Evolutionary conservation across 2,329 filamentous ascomycete genomes (phyloP).

Genomic region (Fusarium camptoceras): DNA sequence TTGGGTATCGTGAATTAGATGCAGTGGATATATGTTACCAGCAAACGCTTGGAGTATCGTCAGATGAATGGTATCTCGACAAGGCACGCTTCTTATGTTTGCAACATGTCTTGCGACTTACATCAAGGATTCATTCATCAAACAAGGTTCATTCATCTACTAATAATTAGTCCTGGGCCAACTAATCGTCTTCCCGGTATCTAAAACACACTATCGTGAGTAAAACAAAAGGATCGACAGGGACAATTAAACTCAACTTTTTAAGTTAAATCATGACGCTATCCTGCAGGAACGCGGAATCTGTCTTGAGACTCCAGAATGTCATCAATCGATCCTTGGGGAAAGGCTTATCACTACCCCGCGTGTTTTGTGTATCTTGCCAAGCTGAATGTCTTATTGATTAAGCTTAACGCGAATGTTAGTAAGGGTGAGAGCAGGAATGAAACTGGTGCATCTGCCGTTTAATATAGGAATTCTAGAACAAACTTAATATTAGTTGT

Average conservation of each 20-base stretch:
- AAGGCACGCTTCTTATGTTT: background rate
- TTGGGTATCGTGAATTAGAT: background rate
- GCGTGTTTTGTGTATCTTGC: background rate
- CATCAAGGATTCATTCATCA: background rate
- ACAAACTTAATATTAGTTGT: background rate
- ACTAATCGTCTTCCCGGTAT: background rate
- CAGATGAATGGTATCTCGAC: background rate
- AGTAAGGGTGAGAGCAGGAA: background rate
- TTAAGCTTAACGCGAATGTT: background rate
- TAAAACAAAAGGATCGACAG: slow-evolving; percentile 6
- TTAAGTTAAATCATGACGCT: slow-evolving; percentile 37
- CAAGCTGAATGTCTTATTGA: background rate
- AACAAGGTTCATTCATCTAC: background rate
- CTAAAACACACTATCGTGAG: background rate
- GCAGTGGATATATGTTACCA: background rate
- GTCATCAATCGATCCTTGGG: background rate
- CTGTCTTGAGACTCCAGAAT: background rate
- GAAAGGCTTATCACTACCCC: slow-evolving; percentile 16
- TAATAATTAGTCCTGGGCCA: background rate
- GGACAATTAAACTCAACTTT: slow-evolving; percentile 26
- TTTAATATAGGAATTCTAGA: background rate
- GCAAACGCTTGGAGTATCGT: background rate
- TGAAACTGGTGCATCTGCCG: background rate
- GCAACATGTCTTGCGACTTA: background rate
- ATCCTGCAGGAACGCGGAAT: slow-evolving; percentile 20